A percentile compares a stretch with the other conserved stretches of the same genome.
Evolutionary conservation across 176 grass and related monocot species (phyloP).

Genomic region (Paspalum vaginatum): DNA sequence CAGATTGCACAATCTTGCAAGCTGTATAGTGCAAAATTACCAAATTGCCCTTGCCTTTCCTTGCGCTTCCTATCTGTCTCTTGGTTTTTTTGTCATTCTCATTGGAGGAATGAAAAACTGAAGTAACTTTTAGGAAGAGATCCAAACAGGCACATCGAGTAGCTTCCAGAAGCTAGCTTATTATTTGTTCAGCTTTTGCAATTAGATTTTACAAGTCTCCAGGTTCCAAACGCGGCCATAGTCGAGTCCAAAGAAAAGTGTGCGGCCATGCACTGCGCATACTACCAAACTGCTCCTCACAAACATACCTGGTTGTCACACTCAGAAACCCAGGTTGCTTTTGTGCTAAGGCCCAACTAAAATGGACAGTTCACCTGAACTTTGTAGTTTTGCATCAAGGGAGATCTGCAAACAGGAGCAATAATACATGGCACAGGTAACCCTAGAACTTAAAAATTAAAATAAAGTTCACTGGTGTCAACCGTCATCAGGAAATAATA

Average conservation of each 20-base stretch:
- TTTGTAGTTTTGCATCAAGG: slow-evolving; percentile 22
- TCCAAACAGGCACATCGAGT: too few relatives aligned
- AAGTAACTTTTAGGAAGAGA: too few relatives aligned
- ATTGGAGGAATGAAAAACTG: too few relatives aligned
- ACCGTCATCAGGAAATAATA: not conserved
- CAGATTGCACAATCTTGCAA: too few relatives aligned
- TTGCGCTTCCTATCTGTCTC: too few relatives aligned
- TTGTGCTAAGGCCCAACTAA: slow-evolving; percentile 37
- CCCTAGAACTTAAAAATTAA: not conserved
- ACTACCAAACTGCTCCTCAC: slow-evolving; percentile 39
- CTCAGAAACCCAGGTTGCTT: slow-evolving; percentile 36
- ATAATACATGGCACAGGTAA: not conserved
- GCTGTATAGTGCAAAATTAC: too few relatives aligned
- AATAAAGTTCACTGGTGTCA: not conserved
- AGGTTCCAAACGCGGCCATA: too few relatives aligned
- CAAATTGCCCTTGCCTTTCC: too few relatives aligned
- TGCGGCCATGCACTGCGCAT: slow-evolving; percentile 7
- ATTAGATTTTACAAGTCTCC: too few relatives aligned
- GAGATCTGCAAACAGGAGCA: slow-evolving; percentile 7
- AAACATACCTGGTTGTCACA: slow-evolving; percentile 27
- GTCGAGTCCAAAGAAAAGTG: slow-evolving; percentile 20
- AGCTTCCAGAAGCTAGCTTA: too few relatives aligned
- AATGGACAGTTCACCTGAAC: slow-evolving; percentile 33
- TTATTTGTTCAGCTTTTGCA: too few relatives aligned
- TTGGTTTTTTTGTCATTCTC: too few relatives aligned